Conservation (phyloP, 1,139 yeast species). For the Kodamaea suecica region DNA sequence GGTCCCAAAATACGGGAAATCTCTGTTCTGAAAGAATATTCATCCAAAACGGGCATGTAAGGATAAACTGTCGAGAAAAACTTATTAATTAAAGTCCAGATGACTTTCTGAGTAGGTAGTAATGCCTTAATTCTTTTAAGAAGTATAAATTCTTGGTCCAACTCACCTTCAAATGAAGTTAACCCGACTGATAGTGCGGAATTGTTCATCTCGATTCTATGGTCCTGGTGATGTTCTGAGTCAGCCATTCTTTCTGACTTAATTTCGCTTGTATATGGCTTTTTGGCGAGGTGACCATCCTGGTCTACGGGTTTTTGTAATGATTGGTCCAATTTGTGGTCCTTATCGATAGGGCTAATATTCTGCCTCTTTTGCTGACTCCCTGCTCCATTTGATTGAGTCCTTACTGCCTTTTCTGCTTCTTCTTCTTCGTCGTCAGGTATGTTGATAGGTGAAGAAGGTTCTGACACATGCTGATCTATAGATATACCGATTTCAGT, state of each 20-base stretch:
- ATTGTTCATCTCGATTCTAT: conserved; percentile 16
- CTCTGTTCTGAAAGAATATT: conserved; percentile 24
- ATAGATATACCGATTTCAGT: conserved; percentile 22
- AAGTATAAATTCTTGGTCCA: conserved; percentile 26
- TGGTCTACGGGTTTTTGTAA: neutral
- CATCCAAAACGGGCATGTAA: conserved; percentile 51
- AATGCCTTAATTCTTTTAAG: conserved; percentile 24
- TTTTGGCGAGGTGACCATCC: too few species aligned
- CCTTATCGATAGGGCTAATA: neutral
- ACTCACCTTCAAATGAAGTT: conserved; percentile 30
- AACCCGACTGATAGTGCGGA: conserved; percentile 30
- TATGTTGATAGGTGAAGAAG: neutral
- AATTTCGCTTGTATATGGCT: neutral
- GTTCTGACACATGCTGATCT: neutral
- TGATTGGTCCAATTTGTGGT: neutral
- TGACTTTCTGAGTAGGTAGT: conserved; percentile 39
- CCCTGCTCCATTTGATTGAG: neutral
- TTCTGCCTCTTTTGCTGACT: neutral
- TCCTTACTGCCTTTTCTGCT: neutral
- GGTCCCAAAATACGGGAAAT: conserved; percentile 22
- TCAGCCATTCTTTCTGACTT: neutral
- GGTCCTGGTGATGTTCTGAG: neutral
- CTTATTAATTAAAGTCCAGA: conserved; percentile 28
- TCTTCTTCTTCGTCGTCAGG: neutral
- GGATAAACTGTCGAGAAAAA: conserved; percentile 49